Percentiles rank a stretch among this genome's conserved stretches.
Conservation (phyloP, 345 rosid species). For the Citrus australasica region DNA sequence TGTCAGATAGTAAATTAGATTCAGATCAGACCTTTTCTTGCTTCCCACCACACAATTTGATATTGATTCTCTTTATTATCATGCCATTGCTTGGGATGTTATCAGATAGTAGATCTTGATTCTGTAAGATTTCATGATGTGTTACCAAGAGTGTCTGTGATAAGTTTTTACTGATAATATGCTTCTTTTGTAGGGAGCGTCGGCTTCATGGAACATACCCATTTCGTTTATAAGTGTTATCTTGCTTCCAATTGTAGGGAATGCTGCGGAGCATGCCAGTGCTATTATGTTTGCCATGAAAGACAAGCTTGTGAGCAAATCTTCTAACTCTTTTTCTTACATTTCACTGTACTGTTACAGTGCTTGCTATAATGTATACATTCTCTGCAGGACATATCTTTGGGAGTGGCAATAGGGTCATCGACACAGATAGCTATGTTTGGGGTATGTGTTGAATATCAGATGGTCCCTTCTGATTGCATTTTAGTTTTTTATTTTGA, state of each 20-base stretch:
- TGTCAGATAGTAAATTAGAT: not conserved
- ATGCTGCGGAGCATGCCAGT: constrained; percentile 60
- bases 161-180: constrained; percentile 5
- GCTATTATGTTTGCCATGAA: constrained; percentile 56
- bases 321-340: not conserved
- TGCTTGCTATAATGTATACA: constrained; percentile 3
- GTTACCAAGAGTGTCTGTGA: constrained; percentile 3
- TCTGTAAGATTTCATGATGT: not conserved
- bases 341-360: not conserved
- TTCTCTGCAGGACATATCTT: constrained; percentile 38
- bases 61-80: not conserved
- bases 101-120: not conserved
- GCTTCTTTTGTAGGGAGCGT: constrained; percentile 41
- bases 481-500: not conserved
- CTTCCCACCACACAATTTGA: not conserved
- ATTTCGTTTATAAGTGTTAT: constrained; percentile 50
- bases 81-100: too few relatives aligned
- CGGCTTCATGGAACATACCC: constrained; percentile 39
- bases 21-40: not conserved
- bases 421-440: constrained; percentile 62
- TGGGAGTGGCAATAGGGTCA: constrained; percentile 60
- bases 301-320: constrained; percentile 55
- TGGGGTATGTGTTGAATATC: constrained; percentile 24
- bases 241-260: constrained; percentile 53
- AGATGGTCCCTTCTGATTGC: not conserved